These are phyloP conservation scores for Penicillium hordei DNA, from an alignment of 2,329 filamentous ascomycete genomes.

Conservation along the genomic window DNA sequence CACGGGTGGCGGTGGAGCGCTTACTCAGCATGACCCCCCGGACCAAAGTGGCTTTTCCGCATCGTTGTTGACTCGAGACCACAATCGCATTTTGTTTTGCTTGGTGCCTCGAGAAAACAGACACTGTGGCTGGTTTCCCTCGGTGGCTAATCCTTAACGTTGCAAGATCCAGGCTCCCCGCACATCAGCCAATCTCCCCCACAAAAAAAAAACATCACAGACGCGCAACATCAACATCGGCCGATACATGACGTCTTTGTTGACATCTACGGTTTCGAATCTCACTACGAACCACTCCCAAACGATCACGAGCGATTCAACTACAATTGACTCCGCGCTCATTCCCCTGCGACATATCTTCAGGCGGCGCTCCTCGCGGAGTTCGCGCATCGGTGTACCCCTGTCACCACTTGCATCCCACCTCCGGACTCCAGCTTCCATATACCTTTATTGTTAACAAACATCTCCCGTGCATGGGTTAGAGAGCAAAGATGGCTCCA, in stretches of 20 bases:
- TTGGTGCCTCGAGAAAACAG: conserved; percentile 10
- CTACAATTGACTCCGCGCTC: neutral
- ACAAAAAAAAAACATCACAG: conserved; percentile 19
- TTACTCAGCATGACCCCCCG: conserved; percentile 31
- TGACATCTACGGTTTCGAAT: conserved; percentile 28
- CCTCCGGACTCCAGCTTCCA: conserved; percentile 13
- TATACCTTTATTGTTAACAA: conserved; percentile 17
- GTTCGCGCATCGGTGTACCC: conserved; percentile 33
- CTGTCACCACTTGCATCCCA: conserved; percentile 23
- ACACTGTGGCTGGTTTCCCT: conserved; percentile 4
- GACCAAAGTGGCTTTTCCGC: conserved; percentile 36
- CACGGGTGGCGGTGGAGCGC: neutral
- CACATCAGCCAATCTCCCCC: conserved; percentile 9
- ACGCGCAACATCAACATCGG: conserved; percentile 19
- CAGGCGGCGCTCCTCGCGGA: conserved; percentile 34
- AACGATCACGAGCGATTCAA: conserved; percentile 6
- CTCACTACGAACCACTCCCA: conserved; percentile 11
- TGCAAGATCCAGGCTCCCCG: conserved; percentile 4
- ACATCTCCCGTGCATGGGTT: conserved; percentile 36
- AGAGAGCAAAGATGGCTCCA: conserved; percentile 58
- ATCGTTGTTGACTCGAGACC: conserved; percentile 24
- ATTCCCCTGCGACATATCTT: conserved; percentile 16
- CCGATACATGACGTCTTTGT: conserved; percentile 41
- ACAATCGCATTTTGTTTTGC: conserved; percentile 14
- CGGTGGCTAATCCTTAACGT: neutral